Base-by-base conservation (phyloP, 2,329 filamentous ascomycete genomes). In the Lizonia empirigonia region DNA sequence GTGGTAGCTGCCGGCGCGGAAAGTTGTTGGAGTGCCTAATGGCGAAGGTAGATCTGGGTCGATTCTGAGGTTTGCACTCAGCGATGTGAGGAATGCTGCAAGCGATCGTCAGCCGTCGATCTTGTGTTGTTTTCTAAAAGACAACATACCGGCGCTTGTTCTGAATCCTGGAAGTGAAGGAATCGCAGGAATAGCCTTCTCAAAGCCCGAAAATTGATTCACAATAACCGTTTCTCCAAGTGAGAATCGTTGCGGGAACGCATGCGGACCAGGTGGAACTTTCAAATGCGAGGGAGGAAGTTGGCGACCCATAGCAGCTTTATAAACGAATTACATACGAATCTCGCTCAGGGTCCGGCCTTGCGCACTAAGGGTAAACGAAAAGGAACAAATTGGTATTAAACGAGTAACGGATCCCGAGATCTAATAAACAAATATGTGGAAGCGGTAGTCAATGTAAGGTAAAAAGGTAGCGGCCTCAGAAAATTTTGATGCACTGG, bases 11-110 rank as follows among this genome's bases (percentile, higher is more conserved):
- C 68, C 71, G 44, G 67, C 65, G 45, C 71, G 70, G 66, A 78
- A 77, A 45, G 83, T 80, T 16, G 87, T 86, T 19, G 88, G 89
- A 54, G 82, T 87, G 48, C 80, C 78, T 53, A 84, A 80, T 39
- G 87, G 86, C 35, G 85, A 83, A 58, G 87, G 72, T 74, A 84
- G 55, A 36, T 78, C 76, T 24, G 78, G 76, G 62, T 76, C 78
- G 50, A 93, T 85, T 63, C 87, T 86, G 47, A 94, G 82, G 68
- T 94, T 94, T 58, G 88, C 88, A 61, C 89, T 85, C 13, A 94
- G 81, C 62, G 90, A 93, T 48, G 85, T 88, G 74, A 94, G 88
- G 78, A 94, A 94, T 20, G 89, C 90, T 94, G 73, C 40, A 24
- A 34, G 16, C 24, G 38, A 24, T 13, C 6, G 35, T 68, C 39